Conservation (phyloP, 78 protist species). For the Diacronema lutheri region DNA sequence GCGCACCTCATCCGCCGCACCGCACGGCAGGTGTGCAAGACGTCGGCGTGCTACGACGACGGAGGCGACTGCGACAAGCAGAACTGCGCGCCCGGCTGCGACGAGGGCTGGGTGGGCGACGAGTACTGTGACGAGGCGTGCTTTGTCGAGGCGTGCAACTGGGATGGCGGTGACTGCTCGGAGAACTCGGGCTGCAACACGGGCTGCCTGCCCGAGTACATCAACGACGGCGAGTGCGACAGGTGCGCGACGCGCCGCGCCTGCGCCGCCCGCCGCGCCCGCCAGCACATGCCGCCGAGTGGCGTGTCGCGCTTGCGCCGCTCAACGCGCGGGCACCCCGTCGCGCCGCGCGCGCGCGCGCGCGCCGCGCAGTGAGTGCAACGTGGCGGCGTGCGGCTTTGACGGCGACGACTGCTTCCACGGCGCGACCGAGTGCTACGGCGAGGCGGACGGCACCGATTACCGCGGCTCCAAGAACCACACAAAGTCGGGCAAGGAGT, state of each 20-base stretch:
- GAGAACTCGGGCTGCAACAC: background rate
- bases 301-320: no score
- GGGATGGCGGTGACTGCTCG: background rate
- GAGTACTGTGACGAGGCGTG: constrained; percentile 12
- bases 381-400: background rate
- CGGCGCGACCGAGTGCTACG: background rate
- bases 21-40: background rate
- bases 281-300: background rate
- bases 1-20: no score
- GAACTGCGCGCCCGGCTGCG: background rate
- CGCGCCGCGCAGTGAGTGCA: background rate
- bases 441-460: background rate
- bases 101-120: background rate
- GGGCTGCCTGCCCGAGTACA: background rate
- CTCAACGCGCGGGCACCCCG: no score
- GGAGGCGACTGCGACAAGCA: background rate
- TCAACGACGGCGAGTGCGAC: constrained; percentile 14
- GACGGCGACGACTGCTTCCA: constrained; percentile 17
- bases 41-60: background rate
- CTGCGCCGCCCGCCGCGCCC: background rate
- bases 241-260: no score
- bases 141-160: background rate
- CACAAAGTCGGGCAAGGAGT: background rate
- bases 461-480: background rate
- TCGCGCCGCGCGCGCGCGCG: no score